Evolutionary conservation across 306 rosid species (phyloP), one percentile per base, ranked within the genome.

Genomic region (Citrullus mucosospermus): DNA sequence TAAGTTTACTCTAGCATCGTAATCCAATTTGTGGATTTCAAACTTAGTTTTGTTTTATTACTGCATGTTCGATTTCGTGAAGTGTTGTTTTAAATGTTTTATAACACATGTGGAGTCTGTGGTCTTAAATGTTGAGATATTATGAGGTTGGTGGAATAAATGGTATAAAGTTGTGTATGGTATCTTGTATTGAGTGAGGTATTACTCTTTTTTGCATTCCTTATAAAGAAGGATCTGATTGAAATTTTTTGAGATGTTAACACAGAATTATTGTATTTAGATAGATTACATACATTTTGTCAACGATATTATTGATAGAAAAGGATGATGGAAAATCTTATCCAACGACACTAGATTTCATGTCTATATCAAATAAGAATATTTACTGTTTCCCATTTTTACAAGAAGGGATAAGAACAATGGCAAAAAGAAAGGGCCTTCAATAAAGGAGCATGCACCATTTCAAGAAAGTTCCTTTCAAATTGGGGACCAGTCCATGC

Each of bases 341-440:
- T 68, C 55, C 20, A 14, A 46, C 8, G 4, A 44, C 12, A 68
- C 55, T 46, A 48, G 50, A 66, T 66, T 39, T 30, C 39, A 2
- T 46, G 58, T 46, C 58, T 4, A 14, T 14, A 25, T 69, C 75
- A 69, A 20, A 44, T 5, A 22, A 69, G 75, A 69, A 71, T 71
- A 71, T 71, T 28, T 48, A 6, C 20, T 46, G 58, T 25, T 71
- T 3, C 41, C 58, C 41, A 13, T 71, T 46, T 71, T 46, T 15
- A 48, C 20, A 69, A 69, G 56, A 69, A 69, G 16, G n/a, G 75
- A 69, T 20, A 69, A 69, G 38, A 69, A 71, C 76, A 46, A 70
- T 44, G 76, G 74, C 51, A 43, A 41, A 68, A 68, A 5, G 18
- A 3, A 8, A 22, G 36, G 76, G 57, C 17, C 39, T 71, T 71